Evolutionary conservation across 768 basidiomycete genomes (phyloP).

Genomic region (Pulveroboletus sp.): DNA sequence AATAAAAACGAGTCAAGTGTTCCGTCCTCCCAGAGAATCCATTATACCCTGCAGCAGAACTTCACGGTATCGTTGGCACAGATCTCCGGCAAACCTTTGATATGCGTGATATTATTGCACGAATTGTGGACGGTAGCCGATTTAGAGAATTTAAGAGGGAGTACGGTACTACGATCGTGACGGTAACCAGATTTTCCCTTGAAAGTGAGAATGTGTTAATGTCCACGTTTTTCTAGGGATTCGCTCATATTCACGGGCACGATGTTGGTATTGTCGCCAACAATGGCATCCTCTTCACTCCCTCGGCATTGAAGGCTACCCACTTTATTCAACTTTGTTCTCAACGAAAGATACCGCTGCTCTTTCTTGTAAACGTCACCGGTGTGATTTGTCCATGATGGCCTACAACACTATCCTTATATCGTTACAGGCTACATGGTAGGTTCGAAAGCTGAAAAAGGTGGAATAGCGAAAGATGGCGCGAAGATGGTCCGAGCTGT

Average conservation of each 20-base stretch:
- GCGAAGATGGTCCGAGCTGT: slow-evolving; percentile 98
- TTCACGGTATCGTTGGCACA: slow-evolving; percentile 89
- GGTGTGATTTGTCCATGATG: slow-evolving; percentile 37
- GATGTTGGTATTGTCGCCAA: slow-evolving; percentile 91
- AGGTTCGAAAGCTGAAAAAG: slow-evolving; percentile 89
- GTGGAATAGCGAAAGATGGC: slow-evolving; percentile 91
- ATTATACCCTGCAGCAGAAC: slow-evolving; percentile 72
- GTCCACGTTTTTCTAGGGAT: slow-evolving; percentile 49
- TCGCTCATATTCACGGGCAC: slow-evolving; percentile 84
- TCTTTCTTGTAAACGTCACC: slow-evolving; percentile 96
- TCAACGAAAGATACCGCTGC: slow-evolving; percentile 80
- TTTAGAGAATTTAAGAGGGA: slow-evolving; percentile 97
- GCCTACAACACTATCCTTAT: slow-evolving; percentile 1
- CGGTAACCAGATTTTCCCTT: slow-evolving; percentile 45
- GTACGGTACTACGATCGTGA: slow-evolving; percentile 87
- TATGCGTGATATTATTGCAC: slow-evolving; percentile 90
- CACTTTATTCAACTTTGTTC: slow-evolving; percentile 95
- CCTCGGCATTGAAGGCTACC: slow-evolving; percentile 89
- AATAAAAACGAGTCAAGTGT: slow-evolving; percentile 42
- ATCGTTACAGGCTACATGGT: slow-evolving; percentile 79
- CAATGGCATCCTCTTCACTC: slow-evolving; percentile 92
- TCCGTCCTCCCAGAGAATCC: slow-evolving; percentile 62
- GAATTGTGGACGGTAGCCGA: slow-evolving; percentile 85
- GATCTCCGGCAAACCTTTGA: slow-evolving; percentile 87
- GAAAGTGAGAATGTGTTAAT: slow-evolving; percentile 2